Base-by-base conservation (phyloP, 2,329 filamentous ascomycete species). In the Plenodomus tracheiphilus region DNA sequence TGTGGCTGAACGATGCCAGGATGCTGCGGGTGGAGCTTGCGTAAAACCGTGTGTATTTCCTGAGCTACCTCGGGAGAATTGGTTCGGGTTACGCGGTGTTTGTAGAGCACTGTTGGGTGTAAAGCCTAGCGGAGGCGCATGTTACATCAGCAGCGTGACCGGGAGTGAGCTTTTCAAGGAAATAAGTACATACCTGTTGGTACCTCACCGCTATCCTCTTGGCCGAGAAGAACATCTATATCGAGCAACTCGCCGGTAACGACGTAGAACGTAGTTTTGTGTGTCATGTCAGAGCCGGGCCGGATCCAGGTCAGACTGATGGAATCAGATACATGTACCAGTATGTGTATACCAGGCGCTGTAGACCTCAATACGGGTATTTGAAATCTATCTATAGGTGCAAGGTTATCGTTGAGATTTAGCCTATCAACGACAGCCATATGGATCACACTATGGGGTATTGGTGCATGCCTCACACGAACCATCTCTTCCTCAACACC, bases 361-460 rank as follows among this genome's bases (percentile, higher is more conserved):
- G 28, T 11, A 32, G 8, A 25, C 22, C 22, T 25, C 22, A 10
- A 15, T 32, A 15, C 4, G 28, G 28, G 28, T 32, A 32, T 32
- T 32, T 15, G 28, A 7, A 7, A 4, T 4, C 6, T 11, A 10
- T 32, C 28, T 15, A 15, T 11, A 4, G 7, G 6, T 15, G 28
- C 11, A 32, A 32, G 9, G 4, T 11, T 10, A 10, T 15, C 28
- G 8, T 6, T 15, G 16, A 36, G 11, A 13, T 34, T 34, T 15
- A 28, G 38, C 7, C 32, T 15, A 3, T 25, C 5, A 13, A 51
- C 41, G 17, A 51, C 32, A 32, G 43, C 28, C 1, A 36, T 35
- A 2, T 43, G 40, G 40, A 51, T 47, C 17, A 51, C 37, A 16
- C 48, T 51, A 18, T 51, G 18, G 16, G 36, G 32, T n/a, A 41